Percentiles rank a stretch among this genome's conserved stretches.
phyloP scores from a whole-genome alignment of 768 basidiomycete genomes.

The Rhodotorula taiwanensis region DNA sequence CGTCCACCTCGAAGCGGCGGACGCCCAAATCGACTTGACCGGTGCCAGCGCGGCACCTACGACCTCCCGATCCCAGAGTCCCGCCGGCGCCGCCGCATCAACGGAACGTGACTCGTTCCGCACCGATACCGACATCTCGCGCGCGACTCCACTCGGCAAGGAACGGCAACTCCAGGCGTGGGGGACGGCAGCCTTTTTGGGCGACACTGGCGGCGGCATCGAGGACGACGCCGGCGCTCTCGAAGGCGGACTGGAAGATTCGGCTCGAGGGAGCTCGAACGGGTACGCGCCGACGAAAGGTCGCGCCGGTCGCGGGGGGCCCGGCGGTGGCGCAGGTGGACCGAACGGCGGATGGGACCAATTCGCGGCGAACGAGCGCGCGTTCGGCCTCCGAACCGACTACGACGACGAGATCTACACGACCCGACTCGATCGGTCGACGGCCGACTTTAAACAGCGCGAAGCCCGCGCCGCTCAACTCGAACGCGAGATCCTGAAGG shows the following conservation, averaged over 20 bases:
- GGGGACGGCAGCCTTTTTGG: too few relatives aligned
- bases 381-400: slow-evolving; percentile 82
- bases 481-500: slow-evolving; percentile 84
- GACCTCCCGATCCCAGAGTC: neutral
- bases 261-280: slow-evolving; percentile 14
- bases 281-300: neutral
- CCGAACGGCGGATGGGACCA: slow-evolving; percentile 65
- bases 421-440: slow-evolving; percentile 77
- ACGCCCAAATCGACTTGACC: slow-evolving; percentile 28
- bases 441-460: slow-evolving; percentile 76
- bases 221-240: slow-evolving; percentile 1
- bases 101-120: slow-evolving; percentile 36
- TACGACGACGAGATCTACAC: slow-evolving; percentile 95
- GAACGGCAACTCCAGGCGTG: slow-evolving; percentile 33
- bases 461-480: slow-evolving; percentile 80
- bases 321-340: slow-evolving; percentile 17
- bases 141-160: slow-evolving; percentile 15
- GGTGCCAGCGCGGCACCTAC: neutral
- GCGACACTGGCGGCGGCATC: neutral
- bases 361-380: slow-evolving; percentile 82
- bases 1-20: slow-evolving; percentile 30
- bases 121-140: slow-evolving; percentile 44
- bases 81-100: neutral
- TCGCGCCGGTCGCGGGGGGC: neutral
- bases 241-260: neutral